phyloP scores from a whole-genome alignment of 1,139 yeast genomes.

The Hansenula anomala region DNA sequence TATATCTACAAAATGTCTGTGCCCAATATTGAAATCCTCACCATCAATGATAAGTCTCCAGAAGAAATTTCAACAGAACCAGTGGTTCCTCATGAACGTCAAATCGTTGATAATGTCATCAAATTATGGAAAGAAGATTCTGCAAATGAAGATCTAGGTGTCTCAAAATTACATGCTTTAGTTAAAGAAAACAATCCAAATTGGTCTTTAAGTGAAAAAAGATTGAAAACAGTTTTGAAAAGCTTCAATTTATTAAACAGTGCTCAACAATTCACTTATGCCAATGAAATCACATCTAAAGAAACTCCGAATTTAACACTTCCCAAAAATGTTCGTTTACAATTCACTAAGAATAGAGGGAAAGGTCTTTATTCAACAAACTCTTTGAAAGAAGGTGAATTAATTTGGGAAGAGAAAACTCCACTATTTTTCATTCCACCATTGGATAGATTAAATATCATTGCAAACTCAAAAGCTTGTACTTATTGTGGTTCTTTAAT shows the following conservation, averaged over 20 bases:
- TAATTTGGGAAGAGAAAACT: constrained; percentile 53
- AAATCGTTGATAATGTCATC: constrained; percentile 58
- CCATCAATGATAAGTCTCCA: constrained; percentile 24
- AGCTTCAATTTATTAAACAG: constrained; percentile 42
- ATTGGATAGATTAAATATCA: constrained; percentile 58
- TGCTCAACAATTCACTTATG: constrained; percentile 40
- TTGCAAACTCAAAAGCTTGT: constrained; percentile 70
- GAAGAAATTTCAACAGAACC: constrained; percentile 26
- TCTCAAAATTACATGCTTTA: constrained; percentile 46
- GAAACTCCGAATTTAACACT: constrained; percentile 44
- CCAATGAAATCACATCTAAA: constrained; percentile 48
- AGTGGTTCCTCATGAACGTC: constrained; percentile 56
- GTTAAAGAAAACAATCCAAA: constrained; percentile 48
- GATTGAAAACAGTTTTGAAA: constrained; percentile 50
- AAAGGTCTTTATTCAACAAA: constrained; percentile 44
- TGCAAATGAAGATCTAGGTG: constrained; percentile 52
- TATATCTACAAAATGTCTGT: constrained; percentile 1
- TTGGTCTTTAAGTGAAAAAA: constrained; percentile 62
- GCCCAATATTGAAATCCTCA: constrained; percentile 25
- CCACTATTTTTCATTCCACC: constrained; percentile 72
- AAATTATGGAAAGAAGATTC: constrained; percentile 69
- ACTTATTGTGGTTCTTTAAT: constrained; percentile 70
- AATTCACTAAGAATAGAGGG: constrained; percentile 42
- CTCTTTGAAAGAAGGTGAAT: constrained; percentile 42
- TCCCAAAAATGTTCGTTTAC: constrained; percentile 42